phyloP scores from a whole-genome alignment of 495 filamentous ascomycete genomes.

The Penicillium pancosmium region DNA sequence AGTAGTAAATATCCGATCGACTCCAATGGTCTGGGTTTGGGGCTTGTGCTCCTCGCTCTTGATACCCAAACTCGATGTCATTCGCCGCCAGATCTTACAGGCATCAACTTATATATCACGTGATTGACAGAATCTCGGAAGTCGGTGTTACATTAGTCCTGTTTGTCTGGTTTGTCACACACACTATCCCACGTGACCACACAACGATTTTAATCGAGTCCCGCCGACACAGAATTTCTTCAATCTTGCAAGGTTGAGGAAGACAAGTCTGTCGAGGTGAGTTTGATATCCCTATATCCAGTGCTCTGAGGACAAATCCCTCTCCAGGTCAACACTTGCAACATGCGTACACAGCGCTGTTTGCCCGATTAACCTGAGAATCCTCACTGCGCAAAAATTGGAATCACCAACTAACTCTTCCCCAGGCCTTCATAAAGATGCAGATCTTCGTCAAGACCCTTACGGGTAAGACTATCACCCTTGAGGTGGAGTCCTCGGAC shows the following conservation, averaged over 20 bases:
- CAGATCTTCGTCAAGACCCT: constrained; percentile 99
- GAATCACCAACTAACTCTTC: constrained; percentile 15
- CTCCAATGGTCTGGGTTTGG: constrained; percentile 10
- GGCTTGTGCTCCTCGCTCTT: constrained; percentile 8
- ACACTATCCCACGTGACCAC: constrained; percentile 43
- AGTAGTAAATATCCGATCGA: constrained; percentile 16
- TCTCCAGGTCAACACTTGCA: background rate
- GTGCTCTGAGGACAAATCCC: background rate
- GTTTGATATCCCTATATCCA: constrained; percentile 15
- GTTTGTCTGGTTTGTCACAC: constrained; percentile 3
- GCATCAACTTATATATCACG: background rate
- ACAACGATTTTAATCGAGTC: constrained; percentile 52
- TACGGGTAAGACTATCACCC: constrained; percentile 99
- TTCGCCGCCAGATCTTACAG: constrained; percentile 11
- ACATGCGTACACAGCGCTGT: background rate
- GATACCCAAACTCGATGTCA: constrained; percentile 13
- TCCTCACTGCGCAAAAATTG: background rate
- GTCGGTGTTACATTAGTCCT: constrained; percentile 5
- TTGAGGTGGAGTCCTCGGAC: constrained; percentile 99
- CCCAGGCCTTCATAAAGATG: constrained; percentile 68
- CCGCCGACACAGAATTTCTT: constrained; percentile 37
- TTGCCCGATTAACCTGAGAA: constrained; percentile 1
- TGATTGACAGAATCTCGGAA: background rate
- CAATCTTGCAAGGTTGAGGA: constrained; percentile 26
- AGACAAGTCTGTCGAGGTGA: constrained; percentile 45